Evolutionary conservation across 768 basidiomycete species (phyloP).

Genomic region (Auriscalpium orientale): DNA sequence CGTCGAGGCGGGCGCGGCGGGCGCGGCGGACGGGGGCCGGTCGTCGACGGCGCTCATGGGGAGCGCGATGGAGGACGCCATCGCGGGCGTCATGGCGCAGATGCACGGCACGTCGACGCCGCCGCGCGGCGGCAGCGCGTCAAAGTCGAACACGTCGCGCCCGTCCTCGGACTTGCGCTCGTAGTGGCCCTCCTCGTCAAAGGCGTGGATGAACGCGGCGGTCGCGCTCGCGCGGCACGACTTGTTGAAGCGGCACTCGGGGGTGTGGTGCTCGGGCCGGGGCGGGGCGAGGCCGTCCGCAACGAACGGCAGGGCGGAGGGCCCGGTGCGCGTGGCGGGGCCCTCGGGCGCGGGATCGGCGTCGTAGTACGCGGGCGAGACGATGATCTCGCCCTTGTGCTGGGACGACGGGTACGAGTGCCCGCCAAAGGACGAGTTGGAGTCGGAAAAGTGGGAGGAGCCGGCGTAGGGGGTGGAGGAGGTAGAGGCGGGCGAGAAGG

Average conservation of each 20-base stretch:
- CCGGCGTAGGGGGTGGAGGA: neutral
- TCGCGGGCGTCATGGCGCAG: slow-evolving; percentile 9
- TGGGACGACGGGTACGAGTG: neutral
- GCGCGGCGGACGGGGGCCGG: neutral
- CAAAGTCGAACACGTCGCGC: slow-evolving; percentile 27
- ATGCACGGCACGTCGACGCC: slow-evolving; percentile 12
- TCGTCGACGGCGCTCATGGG: neutral
- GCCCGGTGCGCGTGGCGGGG: slow-evolving; percentile 34
- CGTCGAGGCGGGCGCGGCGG: neutral
- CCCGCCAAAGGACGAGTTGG: neutral
- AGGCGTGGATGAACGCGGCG: slow-evolving; percentile 26
- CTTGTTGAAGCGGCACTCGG: slow-evolving; percentile 15
- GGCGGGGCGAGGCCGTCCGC: slow-evolving; percentile 7
- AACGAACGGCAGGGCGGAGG: slow-evolving; percentile 22
- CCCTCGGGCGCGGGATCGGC: slow-evolving; percentile 37
- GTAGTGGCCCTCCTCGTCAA: slow-evolving; percentile 17
- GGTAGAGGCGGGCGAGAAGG: neutral
- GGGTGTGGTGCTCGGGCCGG: slow-evolving; percentile 6
- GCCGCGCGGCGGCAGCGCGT: slow-evolving; percentile 24
- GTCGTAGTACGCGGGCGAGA: slow-evolving; percentile 39
- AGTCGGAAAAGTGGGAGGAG: neutral
- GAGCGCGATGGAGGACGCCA: slow-evolving; percentile 13
- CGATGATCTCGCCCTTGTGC: slow-evolving; percentile 12
- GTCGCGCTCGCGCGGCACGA: slow-evolving; percentile 17
- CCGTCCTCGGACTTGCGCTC: slow-evolving; percentile 8